Evolutionary conservation across 495 filamentous ascomycete genomes (phyloP).

Genomic region (Hyaloscypha bicolor): DNA sequence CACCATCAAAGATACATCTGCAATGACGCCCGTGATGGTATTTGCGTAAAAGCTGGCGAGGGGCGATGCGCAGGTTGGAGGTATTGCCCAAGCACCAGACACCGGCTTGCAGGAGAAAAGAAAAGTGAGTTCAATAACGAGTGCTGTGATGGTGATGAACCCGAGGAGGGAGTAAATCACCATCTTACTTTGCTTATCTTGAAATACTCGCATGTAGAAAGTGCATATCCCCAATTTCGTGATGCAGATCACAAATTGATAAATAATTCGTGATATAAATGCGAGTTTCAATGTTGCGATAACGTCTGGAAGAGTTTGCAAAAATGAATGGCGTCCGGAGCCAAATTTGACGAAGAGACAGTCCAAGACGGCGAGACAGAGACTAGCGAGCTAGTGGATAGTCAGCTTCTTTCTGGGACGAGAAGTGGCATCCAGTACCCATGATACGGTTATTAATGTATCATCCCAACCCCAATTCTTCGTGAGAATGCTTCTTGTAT

Average conservation of each 20-base stretch:
- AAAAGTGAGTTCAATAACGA: conserved; percentile 2
- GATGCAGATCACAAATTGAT: conserved; percentile 12
- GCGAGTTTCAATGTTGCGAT: conserved; percentile 12
- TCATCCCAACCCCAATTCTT: conserved; percentile 18
- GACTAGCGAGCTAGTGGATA: neutral
- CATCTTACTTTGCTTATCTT: conserved; percentile 1
- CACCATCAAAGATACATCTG: conserved; percentile 18
- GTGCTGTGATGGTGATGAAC: conserved; percentile 6
- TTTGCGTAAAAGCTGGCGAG: neutral
- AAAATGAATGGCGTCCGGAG: conserved; percentile 5
- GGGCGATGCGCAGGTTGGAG: too few relatives aligned
- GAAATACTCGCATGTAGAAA: conserved; percentile 20
- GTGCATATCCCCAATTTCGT: conserved; percentile 18
- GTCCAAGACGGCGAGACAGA: conserved; percentile 5
- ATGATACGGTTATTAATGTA: conserved; percentile 7
- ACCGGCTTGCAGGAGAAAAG: conserved; percentile 13
- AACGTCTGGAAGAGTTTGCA: conserved; percentile 8
- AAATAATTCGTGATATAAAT: conserved; percentile 7
- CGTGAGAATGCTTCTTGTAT: conserved; percentile 10
- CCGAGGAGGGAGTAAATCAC: conserved; percentile 3
- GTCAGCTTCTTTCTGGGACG: neutral
- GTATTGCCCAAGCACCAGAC: too few relatives aligned
- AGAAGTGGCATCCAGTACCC: neutral
- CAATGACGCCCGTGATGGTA: conserved; percentile 12
- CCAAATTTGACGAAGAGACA: conserved; percentile 10